A percentile compares a stretch with the other conserved stretches of the same genome.
phyloP scores from a whole-genome alignment of 208 protist genomes.

The Wallacemonas collosoma region DNA sequence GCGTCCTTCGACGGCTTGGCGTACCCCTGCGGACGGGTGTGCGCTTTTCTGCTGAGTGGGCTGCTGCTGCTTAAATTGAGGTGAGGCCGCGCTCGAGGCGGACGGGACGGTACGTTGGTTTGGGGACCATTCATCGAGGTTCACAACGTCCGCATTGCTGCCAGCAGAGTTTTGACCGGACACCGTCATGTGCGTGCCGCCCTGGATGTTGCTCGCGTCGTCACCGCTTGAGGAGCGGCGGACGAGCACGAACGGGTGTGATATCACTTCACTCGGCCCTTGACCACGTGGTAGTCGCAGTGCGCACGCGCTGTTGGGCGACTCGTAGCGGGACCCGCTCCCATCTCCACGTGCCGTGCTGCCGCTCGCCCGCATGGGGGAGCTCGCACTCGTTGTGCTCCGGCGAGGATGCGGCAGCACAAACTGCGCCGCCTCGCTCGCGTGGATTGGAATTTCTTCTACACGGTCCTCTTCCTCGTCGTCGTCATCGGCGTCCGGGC shows the following conservation, averaged over 20 bases:
- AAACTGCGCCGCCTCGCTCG: slow-evolving; percentile 8
- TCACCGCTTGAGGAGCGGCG: slow-evolving; percentile 10
- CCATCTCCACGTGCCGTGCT: not conserved
- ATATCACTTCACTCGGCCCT: not conserved
- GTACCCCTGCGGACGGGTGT: not conserved
- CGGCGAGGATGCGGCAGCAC: not conserved
- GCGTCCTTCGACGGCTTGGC: too few species aligned
- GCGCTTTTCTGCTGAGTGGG: not conserved
- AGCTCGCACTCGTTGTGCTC: slow-evolving; percentile 4
- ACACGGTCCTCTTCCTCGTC: not conserved
- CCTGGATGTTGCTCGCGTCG: slow-evolving; percentile 2
- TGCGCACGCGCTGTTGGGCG: not conserved
- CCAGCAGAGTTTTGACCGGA: slow-evolving; percentile 12
- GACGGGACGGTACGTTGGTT: not conserved
- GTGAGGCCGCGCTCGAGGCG: not conserved
- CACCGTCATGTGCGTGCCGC: not conserved
- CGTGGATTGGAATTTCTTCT: slow-evolving; percentile 14
- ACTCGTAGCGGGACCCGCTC: slow-evolving; percentile 9
- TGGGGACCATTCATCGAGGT: not conserved
- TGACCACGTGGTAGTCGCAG: not conserved
- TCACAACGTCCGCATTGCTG: not conserved
- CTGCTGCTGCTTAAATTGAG: not conserved
- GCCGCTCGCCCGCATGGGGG: slow-evolving; percentile 1
- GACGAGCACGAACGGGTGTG: slow-evolving; percentile 7
- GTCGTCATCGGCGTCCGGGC: not conserved